A percentile compares a stretch with the other conserved stretches of the same genome.
Evolutionary conservation across 2,329 filamentous ascomycete species (phyloP).

Genomic region (Fusarium sp.): DNA sequence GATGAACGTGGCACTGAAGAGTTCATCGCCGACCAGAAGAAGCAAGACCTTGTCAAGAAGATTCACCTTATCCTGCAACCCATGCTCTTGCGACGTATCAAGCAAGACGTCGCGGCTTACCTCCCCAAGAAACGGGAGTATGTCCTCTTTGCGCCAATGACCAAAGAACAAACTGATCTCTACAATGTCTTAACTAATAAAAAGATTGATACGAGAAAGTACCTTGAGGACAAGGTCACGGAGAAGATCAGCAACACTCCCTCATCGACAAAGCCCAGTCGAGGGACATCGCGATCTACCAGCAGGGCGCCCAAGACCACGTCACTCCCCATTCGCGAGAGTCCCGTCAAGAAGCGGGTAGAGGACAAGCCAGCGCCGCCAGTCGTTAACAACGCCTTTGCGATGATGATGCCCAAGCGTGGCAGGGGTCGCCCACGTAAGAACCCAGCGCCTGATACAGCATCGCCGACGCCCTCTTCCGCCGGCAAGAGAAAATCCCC

Average conservation of each 20-base stretch:
- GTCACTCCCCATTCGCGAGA: constrained; percentile 52
- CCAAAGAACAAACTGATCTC: constrained; percentile 88
- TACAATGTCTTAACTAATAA: constrained; percentile 77
- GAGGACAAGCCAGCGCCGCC: constrained; percentile 29
- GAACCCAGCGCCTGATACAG: constrained; percentile 9
- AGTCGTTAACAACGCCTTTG: constrained; percentile 64
- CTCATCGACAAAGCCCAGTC: constrained; percentile 48
- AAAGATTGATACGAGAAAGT: constrained; percentile 73
- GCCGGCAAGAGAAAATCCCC: constrained; percentile 50
- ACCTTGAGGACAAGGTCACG: constrained; percentile 83
- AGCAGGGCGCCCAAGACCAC: constrained; percentile 44
- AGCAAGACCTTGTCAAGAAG: constrained; percentile 69
- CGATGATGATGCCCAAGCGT: constrained; percentile 64
- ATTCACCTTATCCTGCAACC: constrained; percentile 95
- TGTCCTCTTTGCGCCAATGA: constrained; percentile 92
- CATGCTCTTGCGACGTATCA: constrained; percentile 86
- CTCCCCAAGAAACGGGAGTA: constrained; percentile 98
- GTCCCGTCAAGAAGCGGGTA: constrained; percentile 49
- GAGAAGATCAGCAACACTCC: constrained; percentile 65
- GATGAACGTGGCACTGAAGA: constrained; percentile 84
- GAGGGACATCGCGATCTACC: constrained; percentile 54
- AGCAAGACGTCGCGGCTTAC: constrained; percentile 90
- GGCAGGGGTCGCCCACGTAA: constrained; percentile 41
- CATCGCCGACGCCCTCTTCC: constrained; percentile 32
- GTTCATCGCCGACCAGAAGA: constrained; percentile 80